These are phyloP conservation scores for Fraxinus sp. DNA, from an alignment of 305 asterid genomes.

Conservation along the genomic window DNA sequence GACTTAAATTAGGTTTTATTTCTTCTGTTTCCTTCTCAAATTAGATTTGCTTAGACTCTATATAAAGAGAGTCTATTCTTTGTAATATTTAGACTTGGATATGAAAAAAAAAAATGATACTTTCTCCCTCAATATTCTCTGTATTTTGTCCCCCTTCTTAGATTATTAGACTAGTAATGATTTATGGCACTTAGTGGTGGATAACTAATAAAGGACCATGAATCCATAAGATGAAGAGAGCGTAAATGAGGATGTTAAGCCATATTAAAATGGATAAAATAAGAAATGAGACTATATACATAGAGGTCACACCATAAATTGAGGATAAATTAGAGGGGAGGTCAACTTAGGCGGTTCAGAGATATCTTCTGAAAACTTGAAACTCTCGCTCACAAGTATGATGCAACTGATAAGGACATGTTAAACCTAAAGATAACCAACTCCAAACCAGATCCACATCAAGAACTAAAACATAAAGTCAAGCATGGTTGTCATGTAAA, in stretches of 20 bases:
- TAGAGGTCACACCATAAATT: background rate
- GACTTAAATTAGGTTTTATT: background rate
- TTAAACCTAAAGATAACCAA: background rate
- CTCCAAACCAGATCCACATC: background rate
- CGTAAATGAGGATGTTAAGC: background rate
- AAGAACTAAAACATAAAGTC: background rate
- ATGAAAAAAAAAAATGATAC: background rate
- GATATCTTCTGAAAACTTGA: background rate
- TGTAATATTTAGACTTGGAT: background rate
- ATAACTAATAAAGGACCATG: background rate
- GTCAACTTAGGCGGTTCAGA: background rate
- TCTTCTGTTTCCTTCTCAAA: background rate
- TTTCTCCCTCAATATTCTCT: background rate
- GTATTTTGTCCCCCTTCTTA: background rate
- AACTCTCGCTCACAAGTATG: background rate
- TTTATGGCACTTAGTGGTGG: background rate
- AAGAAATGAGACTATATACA: background rate
- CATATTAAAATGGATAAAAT: background rate
- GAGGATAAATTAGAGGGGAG: background rate
- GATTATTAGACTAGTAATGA: background rate
- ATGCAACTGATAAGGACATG: background rate
- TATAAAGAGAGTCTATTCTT: background rate
- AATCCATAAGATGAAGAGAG: background rate
- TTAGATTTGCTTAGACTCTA: background rate
- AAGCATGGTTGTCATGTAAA: background rate